Base-by-base conservation (phyloP, 805 yeast genomes). In the Metschnikowia proteae region DNA sequence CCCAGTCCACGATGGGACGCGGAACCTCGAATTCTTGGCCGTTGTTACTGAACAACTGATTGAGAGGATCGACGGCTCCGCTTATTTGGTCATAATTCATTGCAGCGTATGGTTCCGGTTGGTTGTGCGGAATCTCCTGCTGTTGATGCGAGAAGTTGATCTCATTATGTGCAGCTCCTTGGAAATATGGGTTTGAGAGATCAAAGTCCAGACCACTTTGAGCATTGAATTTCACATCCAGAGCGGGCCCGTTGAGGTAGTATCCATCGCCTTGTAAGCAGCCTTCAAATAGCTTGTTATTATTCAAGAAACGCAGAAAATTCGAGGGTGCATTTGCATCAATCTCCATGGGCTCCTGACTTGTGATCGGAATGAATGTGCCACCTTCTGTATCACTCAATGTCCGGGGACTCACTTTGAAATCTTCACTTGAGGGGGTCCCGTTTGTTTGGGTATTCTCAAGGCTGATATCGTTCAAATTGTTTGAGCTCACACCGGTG, bases 21-120 rank as follows among this genome's bases (percentile, higher is more conserved):
- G 41, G 47, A 29, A 45, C 42, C 28, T 38, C 46, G 32, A 50
- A 54, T 37, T 56, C 60, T 9, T 45, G 42, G n/a, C 58, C 58
- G 3, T 46, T 45, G 27, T 52, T 48, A 38, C 52, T 50, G 47
- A 56, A 56, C 26, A 56, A 40, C 43, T 43, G 54, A 32, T 45
- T 47, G 11, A 45, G 42, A 6, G 51, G 54, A 31, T 51, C 47
- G 9, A 36, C 37, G 6, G 22, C 11, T 1, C 3, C 36, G 25
- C 28, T 13, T 8, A 23, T 13, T 23, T 40, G 28, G 29, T 30
- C 36, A 10, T 40, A 31, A 31, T 32, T 30, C 22, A 29, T 40
- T 5, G 36, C 4, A 17, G n/a, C 41, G n/a, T 23, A 23, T 17
- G 36, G 5, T 8, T 28, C 25, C 13, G 32, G 32, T n/a, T 27